Evolutionary conservation across 495 filamentous ascomycete species (phyloP).

Genomic region (Ramalina peruviana): DNA sequence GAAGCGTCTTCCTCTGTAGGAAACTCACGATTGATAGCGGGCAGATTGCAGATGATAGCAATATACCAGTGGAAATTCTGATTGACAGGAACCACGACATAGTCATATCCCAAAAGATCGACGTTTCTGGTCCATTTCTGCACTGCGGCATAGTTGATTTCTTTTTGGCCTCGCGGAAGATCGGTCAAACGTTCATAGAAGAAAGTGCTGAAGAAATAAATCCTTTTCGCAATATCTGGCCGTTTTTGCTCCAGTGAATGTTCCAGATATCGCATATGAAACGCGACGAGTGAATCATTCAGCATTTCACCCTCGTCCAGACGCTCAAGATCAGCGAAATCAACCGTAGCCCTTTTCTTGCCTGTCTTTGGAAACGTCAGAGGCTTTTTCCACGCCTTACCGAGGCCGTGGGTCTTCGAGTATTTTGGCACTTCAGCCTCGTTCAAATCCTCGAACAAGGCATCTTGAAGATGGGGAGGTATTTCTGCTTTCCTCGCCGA

Average conservation of each 20-base stretch:
- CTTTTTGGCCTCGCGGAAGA: slow-evolving; percentile 36
- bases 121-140: slow-evolving; percentile 80
- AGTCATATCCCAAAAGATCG: slow-evolving; percentile 76
- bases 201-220: slow-evolving; percentile 85
- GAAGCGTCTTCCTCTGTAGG: not conserved
- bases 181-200: slow-evolving; percentile 68
- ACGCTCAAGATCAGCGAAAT: slow-evolving; percentile 62
- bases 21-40: slow-evolving; percentile 28
- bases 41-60: slow-evolving; percentile 88
- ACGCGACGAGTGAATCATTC: slow-evolving; percentile 84
- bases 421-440: slow-evolving; percentile 1
- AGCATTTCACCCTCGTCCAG: slow-evolving; percentile 75
- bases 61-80: slow-evolving; percentile 84
- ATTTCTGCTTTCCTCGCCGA: slow-evolving; percentile 4
- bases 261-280: slow-evolving; percentile 69
- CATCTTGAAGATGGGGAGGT: not conserved
- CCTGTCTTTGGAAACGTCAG: slow-evolving; percentile 57
- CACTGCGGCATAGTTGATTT: slow-evolving; percentile 68
- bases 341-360: slow-evolving; percentile 59
- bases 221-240: slow-evolving; percentile 42
- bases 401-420: slow-evolving; percentile 11
- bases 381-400: slow-evolving; percentile 31
- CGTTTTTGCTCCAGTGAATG: slow-evolving; percentile 42
- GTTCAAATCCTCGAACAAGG: not conserved
- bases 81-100: slow-evolving; percentile 83